A percentile compares a stretch with the other conserved stretches of the same genome.
Conservation (phyloP, 2,329 filamentous ascomycete genomes). For the Aspergillus thermomutatus region DNA sequence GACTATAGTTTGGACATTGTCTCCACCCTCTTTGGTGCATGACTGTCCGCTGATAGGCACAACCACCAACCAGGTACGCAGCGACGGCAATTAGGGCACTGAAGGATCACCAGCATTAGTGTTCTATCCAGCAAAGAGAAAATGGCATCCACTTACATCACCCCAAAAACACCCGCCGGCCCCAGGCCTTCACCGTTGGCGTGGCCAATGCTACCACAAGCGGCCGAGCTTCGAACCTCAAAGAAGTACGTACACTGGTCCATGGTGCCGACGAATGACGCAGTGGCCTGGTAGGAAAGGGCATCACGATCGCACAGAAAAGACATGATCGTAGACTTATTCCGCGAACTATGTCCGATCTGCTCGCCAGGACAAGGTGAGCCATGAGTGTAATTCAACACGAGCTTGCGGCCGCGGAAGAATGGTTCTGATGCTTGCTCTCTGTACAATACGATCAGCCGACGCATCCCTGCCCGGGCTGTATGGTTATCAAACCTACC, state of each 20-base stretch:
- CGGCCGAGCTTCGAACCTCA: constrained; percentile 80
- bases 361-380: constrained; percentile 59
- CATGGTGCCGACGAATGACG: constrained; percentile 83
- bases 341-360: constrained; percentile 25
- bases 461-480: neutral
- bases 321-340: constrained; percentile 81
- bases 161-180: constrained; percentile 77
- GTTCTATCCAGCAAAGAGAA: neutral
- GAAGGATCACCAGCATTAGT: constrained; percentile 13
- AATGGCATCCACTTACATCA: constrained; percentile 63
- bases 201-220: constrained; percentile 69
- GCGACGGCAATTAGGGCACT: constrained; percentile 67
- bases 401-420: constrained; percentile 57
- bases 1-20: constrained; percentile 87
- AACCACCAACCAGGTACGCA: constrained; percentile 87
- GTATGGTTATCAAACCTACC: constrained; percentile 30
- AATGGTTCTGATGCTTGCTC: constrained; percentile 45
- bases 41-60: constrained; percentile 93
- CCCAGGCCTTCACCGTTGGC: constrained; percentile 57
- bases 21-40: constrained; percentile 93
- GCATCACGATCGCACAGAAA: constrained; percentile 90
- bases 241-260: constrained; percentile 97
- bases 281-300: constrained; percentile 61
- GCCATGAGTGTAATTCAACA: constrained; percentile 73
- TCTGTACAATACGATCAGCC: constrained; percentile 21